Base-by-base conservation (phyloP, 768 basidiomycete species). In the Lactarius quietus region DNA sequence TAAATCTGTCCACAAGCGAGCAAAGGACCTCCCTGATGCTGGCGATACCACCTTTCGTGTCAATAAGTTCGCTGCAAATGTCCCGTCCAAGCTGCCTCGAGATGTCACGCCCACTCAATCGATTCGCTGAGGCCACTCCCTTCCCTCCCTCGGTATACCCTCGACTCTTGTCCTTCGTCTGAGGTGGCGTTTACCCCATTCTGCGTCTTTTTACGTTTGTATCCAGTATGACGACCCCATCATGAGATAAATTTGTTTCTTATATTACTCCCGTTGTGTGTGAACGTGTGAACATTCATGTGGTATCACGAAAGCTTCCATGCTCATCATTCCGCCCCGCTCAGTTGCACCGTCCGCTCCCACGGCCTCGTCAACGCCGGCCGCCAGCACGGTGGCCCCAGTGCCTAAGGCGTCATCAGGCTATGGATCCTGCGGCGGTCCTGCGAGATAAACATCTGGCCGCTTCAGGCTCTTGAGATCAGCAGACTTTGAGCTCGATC, bases 181-280 rank as follows among this genome's bases (percentile, higher is more conserved):
- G 28, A 52, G 28, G 41, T 14, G 31, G 33, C 31, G 31, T 28
- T 12, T 38, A 6, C 56, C 39, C 55, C 9, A 3, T 23, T 57
- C n/a, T 62, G 28, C 45, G 52, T 58, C 61, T 29, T 58, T 36
- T 56, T 58, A n/a, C 23, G 39, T 12, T 29, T 66, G 61, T 62
- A 54, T 64, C 54, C 59, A 45, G 33, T 62, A 62, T 58, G 61
- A 38, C 17, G 55, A 41, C 41, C 38, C 29, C 20, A 39, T 56
- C 45, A 65, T 39, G 55, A 61, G 28, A 65, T 35, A 26, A 51
- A 41, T 54, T 15, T 29, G 5, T 35, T 31, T 61, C 57, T 53
- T n/a, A 29, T 65, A 14, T 55, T 54, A 35, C 14, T 6, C 20
- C 28, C 18, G 15, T 4, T 35, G 23, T 20, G 9, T 26, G 26